Percentiles rank a stretch among this genome's conserved stretches.
phyloP scores from a whole-genome alignment of 208 protist genomes.

The Crithidia bombi region DNA sequence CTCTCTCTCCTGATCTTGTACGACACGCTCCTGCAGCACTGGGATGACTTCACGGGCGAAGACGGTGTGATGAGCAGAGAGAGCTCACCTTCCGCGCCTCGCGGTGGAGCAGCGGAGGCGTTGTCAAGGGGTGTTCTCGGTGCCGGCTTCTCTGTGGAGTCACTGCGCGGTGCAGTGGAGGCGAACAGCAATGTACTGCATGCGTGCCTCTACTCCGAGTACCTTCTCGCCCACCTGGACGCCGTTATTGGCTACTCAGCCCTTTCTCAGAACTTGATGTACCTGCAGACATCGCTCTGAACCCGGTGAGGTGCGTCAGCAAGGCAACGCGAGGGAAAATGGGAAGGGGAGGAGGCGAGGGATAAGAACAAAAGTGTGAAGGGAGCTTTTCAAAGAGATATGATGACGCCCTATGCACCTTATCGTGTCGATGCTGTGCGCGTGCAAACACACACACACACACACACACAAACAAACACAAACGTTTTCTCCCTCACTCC shows the following conservation, averaged over 20 bases:
- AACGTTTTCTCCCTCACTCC: too few species aligned
- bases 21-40: slow-evolving; percentile 36
- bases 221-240: slow-evolving; percentile 67
- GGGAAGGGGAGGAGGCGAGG: too few species aligned
- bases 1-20: slow-evolving; percentile 29
- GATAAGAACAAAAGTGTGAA: too few species aligned
- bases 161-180: slow-evolving; percentile 32
- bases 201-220: slow-evolving; percentile 61
- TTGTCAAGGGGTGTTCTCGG: not conserved
- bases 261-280: slow-evolving; percentile 73
- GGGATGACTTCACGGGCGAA: slow-evolving; percentile 23
- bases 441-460: too few species aligned
- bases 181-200: slow-evolving; percentile 39
- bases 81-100: not conserved
- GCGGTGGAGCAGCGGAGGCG: not conserved
- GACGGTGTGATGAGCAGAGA: not conserved
- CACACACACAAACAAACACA: too few species aligned
- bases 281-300: slow-evolving; percentile 21
- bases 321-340: not conserved
- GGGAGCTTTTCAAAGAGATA: too few species aligned
- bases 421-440: too few species aligned
- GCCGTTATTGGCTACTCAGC: slow-evolving; percentile 65
- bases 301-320: not conserved
- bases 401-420: too few species aligned
- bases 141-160: not conserved